Evolutionary conservation across 805 yeast species (phyloP).

Genomic region (Myxozyma sirexii): DNA sequence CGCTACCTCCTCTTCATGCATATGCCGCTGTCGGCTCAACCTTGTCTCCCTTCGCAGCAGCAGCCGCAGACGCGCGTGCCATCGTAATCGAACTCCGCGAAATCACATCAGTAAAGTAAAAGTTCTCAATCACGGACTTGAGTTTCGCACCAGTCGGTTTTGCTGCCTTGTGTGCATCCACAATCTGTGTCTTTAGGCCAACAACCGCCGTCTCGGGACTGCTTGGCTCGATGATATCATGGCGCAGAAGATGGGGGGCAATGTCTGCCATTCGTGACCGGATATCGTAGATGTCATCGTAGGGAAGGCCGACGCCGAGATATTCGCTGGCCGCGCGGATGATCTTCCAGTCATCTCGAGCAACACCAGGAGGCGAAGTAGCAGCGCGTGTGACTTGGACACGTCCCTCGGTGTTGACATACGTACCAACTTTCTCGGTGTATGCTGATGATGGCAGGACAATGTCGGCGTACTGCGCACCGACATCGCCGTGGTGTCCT

Average conservation of each 20-base stretch:
- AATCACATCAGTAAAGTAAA: conserved; percentile 85
- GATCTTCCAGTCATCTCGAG: conserved; percentile 91
- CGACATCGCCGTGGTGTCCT: conserved; percentile 90
- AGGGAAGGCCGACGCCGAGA: conserved; percentile 68
- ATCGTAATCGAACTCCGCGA: conserved; percentile 86
- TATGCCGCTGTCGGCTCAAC: conserved; percentile 31
- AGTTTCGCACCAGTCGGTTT: conserved; percentile 54
- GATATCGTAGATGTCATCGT: conserved; percentile 69
- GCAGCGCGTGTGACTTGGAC: conserved; percentile 85
- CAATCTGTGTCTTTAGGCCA: conserved; percentile 54
- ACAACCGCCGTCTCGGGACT: conserved; percentile 58
- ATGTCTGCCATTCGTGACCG: conserved; percentile 71
- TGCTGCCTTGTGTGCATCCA: conserved; percentile 44
- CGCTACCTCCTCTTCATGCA: conserved; percentile 18
- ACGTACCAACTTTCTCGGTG: conserved; percentile 84
- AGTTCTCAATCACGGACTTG: conserved; percentile 75
- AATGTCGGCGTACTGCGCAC: conserved; percentile 87
- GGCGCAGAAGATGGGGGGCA: conserved; percentile 78
- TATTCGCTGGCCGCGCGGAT: conserved; percentile 81
- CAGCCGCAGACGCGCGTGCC: conserved; percentile 81
- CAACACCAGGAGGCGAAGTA: conserved; percentile 82
- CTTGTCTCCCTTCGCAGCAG: conserved; percentile 20
- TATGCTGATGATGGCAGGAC: conserved; percentile 85
- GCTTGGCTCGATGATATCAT: conserved; percentile 72
- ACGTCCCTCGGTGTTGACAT: conserved; percentile 88